phyloP scores from a whole-genome alignment of 1,284 basidiomycete genomes.

The Flammula alnicola region DNA sequence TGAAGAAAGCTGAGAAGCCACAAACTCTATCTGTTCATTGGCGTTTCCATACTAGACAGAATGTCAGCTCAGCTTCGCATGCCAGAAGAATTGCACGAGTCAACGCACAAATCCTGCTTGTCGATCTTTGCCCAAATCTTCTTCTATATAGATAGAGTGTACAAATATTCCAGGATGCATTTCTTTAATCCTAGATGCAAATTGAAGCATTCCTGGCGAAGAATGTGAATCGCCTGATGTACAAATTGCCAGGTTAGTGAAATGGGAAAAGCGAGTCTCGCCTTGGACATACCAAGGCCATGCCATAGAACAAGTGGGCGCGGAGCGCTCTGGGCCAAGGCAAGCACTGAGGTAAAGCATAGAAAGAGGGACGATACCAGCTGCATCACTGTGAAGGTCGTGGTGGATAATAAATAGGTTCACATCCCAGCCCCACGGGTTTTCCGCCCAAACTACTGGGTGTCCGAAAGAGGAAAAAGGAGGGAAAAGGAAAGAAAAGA shows the following conservation, averaged over 20 bases:
- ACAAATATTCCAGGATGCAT: constrained; percentile 87
- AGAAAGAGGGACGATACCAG: too few species aligned
- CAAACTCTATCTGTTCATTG: constrained; percentile 70
- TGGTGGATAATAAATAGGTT: too few species aligned
- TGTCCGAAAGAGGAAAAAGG: too few species aligned
- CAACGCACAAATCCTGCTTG: constrained; percentile 81
- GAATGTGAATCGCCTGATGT: constrained; percentile 59
- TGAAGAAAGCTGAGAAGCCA: constrained; percentile 67
- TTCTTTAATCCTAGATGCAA: constrained; percentile 68
- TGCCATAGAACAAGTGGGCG: constrained; percentile 95
- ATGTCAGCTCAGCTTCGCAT: constrained; percentile 6
- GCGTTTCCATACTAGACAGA: constrained; percentile 77
- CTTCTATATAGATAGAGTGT: constrained; percentile 78
- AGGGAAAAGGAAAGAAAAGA: too few species aligned
- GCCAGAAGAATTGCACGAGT: not conserved
- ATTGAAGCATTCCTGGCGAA: constrained; percentile 71
- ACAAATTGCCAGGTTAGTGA: not conserved
- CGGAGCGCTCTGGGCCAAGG: constrained; percentile 19
- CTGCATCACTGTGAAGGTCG: too few species aligned
- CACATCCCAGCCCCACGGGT: too few species aligned
- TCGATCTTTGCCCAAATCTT: constrained; percentile 72
- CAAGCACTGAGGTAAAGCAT: constrained; percentile 12
- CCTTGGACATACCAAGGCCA: constrained; percentile 69
- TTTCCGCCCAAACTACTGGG: too few species aligned
- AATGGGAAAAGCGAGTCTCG: not conserved